phyloP scores from a whole-genome alignment of 2,329 filamentous ascomycete species.

The Ceratocystis lukuohia region DNA sequence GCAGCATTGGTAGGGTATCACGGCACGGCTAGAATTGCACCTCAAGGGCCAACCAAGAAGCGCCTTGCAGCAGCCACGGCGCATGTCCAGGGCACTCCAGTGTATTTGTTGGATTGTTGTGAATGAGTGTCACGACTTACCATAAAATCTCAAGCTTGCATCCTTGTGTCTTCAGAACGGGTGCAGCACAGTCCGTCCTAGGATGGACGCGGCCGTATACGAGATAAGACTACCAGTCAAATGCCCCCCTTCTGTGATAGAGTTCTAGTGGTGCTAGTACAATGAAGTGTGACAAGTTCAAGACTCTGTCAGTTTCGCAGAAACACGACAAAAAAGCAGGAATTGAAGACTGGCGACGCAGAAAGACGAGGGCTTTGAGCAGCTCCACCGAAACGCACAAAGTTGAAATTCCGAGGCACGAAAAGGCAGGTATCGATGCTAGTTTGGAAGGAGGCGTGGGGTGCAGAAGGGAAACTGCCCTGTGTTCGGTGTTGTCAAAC shows the following conservation, averaged over 20 bases:
- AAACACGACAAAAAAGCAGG: neutral
- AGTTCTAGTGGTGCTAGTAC: neutral
- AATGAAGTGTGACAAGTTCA: neutral
- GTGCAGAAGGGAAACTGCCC: neutral
- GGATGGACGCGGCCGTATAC: neutral
- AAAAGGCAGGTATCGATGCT: neutral
- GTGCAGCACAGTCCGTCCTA: neutral
- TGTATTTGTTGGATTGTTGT: neutral
- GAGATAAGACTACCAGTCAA: neutral
- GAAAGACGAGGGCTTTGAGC: neutral
- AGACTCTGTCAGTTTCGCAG: neutral
- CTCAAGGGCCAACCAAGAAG: neutral
- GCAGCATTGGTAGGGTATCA: neutral
- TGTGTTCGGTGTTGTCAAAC: neutral
- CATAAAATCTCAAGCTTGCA: constrained; percentile 2
- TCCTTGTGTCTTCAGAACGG: neutral
- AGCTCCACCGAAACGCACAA: constrained; percentile 4
- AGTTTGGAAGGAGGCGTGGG: neutral
- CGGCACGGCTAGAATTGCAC: constrained; percentile 1
- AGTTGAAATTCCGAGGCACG: neutral
- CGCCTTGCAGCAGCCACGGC: neutral
- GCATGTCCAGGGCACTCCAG: neutral
- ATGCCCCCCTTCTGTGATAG: neutral
- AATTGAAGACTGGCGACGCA: neutral
- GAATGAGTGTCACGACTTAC: neutral